phyloP scores from a whole-genome alignment of 2,329 filamentous ascomycete genomes.

The Venturia aucupariae region DNA sequence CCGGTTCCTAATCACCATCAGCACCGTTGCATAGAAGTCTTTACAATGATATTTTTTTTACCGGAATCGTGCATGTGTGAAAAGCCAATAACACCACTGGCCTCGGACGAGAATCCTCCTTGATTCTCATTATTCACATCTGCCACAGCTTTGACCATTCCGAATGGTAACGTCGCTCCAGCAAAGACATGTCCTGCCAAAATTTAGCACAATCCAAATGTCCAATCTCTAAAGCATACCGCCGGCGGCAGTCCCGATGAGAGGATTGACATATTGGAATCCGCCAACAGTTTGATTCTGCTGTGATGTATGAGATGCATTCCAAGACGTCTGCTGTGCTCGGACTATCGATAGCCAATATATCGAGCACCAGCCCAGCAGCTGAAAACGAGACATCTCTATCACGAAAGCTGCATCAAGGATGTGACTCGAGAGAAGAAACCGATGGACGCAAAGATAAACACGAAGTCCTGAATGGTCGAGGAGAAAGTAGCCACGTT shows the following conservation, averaged over 20 bases:
- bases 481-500: background rate
- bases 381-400: background rate
- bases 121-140: slow-evolving; percentile 41
- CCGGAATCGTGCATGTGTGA: slow-evolving; percentile 40
- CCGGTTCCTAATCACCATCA: slow-evolving; percentile 25
- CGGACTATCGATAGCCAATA: background rate
- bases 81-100: slow-evolving; percentile 34
- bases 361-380: background rate
- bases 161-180: slow-evolving; percentile 39
- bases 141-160: slow-evolving; percentile 39
- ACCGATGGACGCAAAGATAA: background rate
- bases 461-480: background rate
- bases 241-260: slow-evolving; percentile 36
- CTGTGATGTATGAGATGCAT: background rate
- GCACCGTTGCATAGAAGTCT: slow-evolving; percentile 17
- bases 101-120: slow-evolving; percentile 45
- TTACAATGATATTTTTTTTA: slow-evolving; percentile 25
- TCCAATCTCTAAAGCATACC: slow-evolving; percentile 18
- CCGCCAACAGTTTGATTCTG: slow-evolving; percentile 14
- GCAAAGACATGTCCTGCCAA: slow-evolving; percentile 36
- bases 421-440: background rate
- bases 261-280: slow-evolving; percentile 30
- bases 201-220: background rate
- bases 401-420: background rate
- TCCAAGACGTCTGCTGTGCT: background rate